Evolutionary conservation across 768 basidiomycete genomes (phyloP), one percentile per base, ranked within the genome.

Genomic region (Leccinum truebloodii): DNA sequence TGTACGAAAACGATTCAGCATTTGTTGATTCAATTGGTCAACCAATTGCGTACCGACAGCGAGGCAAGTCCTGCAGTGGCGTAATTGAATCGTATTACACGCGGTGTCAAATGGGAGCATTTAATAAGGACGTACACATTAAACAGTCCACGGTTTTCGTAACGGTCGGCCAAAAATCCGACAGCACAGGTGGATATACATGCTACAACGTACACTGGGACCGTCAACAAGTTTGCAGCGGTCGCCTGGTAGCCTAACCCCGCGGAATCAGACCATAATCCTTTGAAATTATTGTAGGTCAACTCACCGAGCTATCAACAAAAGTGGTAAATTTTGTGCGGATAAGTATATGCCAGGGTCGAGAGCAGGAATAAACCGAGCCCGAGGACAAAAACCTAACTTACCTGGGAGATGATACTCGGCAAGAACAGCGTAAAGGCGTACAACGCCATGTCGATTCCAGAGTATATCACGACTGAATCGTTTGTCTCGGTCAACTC

Each of bases 341-440:
- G 22, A n/a, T 56, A 22, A 39, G 57, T 54, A 28, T 4, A 30
- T 35, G 13, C 4, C 3, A 24, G 24, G 48, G 48, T 13, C 34
- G 26, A 18, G 16, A 56, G 3, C 18, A 20, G 26, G 20, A 7
- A 26, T 1, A 16, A 30, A 28, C 6, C 14, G 50, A 30, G 14
- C 28, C 16, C n/a, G 50, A 34, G 8, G 24, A 28, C 28, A 28
- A 32, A 13, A 7, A 18, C 8, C 1, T 41, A n/a, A 41, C n/a
- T 44, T 63, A 87, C 86, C 75, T 87, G 76, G 60, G 82, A 86
- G 71, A 91, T 92, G 69, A 92, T 91, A 46, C 84, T 88, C 0
- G 90, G 90, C 57, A 90, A 75, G 79, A 93, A 93, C 50, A 92
- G 73, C 22, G 89, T 80, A 72, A 92, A 90, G 0, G 90, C 88